Conservation (phyloP, 1,284 basidiomycete genomes). For the Amylostereum areolatum region DNA sequence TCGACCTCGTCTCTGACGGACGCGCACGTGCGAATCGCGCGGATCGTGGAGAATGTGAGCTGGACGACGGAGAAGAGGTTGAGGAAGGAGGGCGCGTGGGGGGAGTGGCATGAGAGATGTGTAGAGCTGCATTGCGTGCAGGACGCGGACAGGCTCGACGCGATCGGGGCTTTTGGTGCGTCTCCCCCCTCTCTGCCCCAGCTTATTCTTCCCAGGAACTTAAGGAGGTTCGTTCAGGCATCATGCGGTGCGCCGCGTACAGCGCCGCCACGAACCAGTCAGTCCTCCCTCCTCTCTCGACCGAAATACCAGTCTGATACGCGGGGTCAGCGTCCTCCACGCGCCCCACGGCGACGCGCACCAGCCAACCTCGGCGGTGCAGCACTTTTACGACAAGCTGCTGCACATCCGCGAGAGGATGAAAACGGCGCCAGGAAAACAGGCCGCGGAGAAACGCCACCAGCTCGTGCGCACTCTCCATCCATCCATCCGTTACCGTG, state of each 20-base stretch:
- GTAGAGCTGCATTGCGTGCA: constrained; percentile 86
- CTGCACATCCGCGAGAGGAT: constrained; percentile 68
- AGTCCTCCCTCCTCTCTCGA: constrained; percentile 13
- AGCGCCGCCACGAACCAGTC: constrained; percentile 63
- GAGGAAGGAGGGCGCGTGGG: constrained; percentile 46
- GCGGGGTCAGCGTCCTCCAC: constrained; percentile 53
- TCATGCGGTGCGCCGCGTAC: constrained; percentile 84
- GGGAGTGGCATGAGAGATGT: constrained; percentile 72
- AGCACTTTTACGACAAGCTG: constrained; percentile 87
- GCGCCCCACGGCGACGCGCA: constrained; percentile 45
- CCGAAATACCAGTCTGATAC: neutral
- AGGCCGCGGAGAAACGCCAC: constrained; percentile 71
- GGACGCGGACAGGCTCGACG: constrained; percentile 89
- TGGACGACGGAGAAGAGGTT: constrained; percentile 83
- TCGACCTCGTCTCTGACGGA: constrained; percentile 57
- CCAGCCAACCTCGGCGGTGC: constrained; percentile 56
- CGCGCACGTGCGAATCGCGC: constrained; percentile 49
- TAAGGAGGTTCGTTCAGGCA: constrained; percentile 39
- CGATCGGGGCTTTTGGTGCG: constrained; percentile 86
- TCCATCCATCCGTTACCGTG: neutral
- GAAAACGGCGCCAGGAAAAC: constrained; percentile 69
- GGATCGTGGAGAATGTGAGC: constrained; percentile 77
- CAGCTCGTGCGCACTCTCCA: constrained; percentile 45
- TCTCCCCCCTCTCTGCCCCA: constrained; percentile 5
- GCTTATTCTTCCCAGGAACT: neutral